Percentiles rank a stretch among this genome's conserved stretches.
phyloP scores from a whole-genome alignment of 805 yeast species.

The Henningerozyma blattae region DNA sequence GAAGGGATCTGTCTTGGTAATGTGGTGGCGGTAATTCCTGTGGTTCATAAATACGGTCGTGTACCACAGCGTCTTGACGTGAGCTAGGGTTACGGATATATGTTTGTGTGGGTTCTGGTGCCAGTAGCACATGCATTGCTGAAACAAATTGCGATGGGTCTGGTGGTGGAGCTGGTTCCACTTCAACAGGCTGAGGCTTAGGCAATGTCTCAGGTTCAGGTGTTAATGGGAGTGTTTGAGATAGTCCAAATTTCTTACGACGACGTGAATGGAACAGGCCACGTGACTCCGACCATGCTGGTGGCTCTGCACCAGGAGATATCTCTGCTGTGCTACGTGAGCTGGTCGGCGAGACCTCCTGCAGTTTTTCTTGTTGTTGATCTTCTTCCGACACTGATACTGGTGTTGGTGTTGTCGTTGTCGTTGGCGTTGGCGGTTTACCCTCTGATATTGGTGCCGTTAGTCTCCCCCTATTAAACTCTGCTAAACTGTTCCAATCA shows the following conservation, averaged over 20 bases:
- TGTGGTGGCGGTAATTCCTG: constrained; percentile 51
- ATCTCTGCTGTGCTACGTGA: not conserved
- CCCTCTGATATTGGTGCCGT: not conserved
- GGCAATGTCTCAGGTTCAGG: too few relatives aligned
- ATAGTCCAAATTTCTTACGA: constrained; percentile 14
- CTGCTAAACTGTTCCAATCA: constrained; percentile 65
- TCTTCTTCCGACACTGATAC: not conserved
- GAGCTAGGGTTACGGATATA: constrained; percentile 57
- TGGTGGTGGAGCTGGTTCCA: constrained; percentile 35
- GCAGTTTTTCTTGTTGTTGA: too few relatives aligned
- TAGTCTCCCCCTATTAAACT: not conserved
- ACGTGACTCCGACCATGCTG: constrained; percentile 20
- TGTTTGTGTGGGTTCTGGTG: constrained; percentile 64
- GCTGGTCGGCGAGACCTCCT: too few relatives aligned
- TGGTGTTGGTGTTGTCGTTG: constrained; percentile 1
- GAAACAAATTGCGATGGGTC: constrained; percentile 68
- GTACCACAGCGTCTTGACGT: constrained; percentile 60
- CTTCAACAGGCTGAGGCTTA: too few relatives aligned
- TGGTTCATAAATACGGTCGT: constrained; percentile 65
- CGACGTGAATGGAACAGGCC: constrained; percentile 11
- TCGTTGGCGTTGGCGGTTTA: not conserved
- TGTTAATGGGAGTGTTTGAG: too few relatives aligned
- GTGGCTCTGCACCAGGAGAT: constrained; percentile 9
- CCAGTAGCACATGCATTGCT: constrained; percentile 63
- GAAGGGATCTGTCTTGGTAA: constrained; percentile 17